phyloP scores from a whole-genome alignment of 2,329 filamentous ascomycete species.

The Claviceps quebecensis region DNA sequence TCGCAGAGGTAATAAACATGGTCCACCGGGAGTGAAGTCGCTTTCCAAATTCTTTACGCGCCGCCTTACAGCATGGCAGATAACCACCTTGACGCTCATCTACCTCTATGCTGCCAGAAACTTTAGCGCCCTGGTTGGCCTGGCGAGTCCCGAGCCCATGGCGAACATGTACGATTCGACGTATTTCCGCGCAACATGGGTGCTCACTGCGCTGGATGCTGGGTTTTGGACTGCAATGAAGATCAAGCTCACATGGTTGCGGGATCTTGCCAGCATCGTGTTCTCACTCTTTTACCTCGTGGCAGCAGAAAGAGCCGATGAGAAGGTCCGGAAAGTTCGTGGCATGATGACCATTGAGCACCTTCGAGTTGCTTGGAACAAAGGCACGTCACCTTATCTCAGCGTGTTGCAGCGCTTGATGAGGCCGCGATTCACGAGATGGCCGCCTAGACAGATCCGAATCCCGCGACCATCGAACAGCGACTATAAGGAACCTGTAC shows the following conservation, averaged over 20 bases:
- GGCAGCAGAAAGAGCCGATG: conserved; percentile 85
- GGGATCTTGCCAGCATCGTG: conserved; percentile 68
- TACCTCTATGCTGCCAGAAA: conserved; percentile 87
- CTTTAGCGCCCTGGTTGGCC: conserved; percentile 79
- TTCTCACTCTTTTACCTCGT: conserved; percentile 88
- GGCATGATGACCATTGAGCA: conserved; percentile 82
- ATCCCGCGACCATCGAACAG: conserved; percentile 71
- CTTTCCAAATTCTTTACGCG: conserved; percentile 59
- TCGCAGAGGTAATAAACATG: conserved; percentile 67
- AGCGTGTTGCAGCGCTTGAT: conserved; percentile 56
- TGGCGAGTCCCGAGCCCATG: conserved; percentile 86
- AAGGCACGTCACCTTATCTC: conserved; percentile 78
- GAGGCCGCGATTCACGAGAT: conserved; percentile 66
- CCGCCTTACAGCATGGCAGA: conserved; percentile 77
- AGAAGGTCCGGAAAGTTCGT: conserved; percentile 86
- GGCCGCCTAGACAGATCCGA: conserved; percentile 67
- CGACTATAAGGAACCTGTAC: conserved; percentile 69
- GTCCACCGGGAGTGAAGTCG: conserved; percentile 59
- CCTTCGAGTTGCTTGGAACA: conserved; percentile 88
- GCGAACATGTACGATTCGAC: conserved; percentile 84
- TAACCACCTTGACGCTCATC: conserved; percentile 71
- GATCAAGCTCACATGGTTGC: conserved; percentile 62
- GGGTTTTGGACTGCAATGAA: conserved; percentile 99
- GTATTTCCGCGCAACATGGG: conserved; percentile 95
- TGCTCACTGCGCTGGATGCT: conserved; percentile 84